These are phyloP conservation scores for Solanum phureja DNA, from an alignment of 257 asterid species.

Conservation along the genomic window DNA sequence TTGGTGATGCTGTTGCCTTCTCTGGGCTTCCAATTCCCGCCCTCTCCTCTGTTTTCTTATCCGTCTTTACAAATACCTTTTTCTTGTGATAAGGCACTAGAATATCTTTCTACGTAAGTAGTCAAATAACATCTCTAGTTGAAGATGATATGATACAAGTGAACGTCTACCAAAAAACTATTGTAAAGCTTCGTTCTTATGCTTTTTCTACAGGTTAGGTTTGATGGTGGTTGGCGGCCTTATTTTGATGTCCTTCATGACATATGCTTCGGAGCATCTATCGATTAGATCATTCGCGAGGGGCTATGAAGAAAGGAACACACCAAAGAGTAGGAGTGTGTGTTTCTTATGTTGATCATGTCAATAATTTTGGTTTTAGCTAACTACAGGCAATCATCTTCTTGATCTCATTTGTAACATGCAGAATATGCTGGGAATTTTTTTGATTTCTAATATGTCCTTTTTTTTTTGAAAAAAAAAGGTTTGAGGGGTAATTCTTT, in stretches of 20 bases:
- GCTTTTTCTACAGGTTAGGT: constrained; percentile 51
- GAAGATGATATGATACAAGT: not conserved
- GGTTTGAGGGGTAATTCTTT: not conserved
- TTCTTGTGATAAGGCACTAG: not conserved
- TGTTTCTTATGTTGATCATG: constrained; percentile 40
- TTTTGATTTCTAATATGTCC: not conserved
- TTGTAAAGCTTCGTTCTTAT: not conserved
- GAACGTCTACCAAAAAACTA: not conserved
- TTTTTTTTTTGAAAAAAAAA: not conserved
- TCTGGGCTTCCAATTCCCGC: not conserved
- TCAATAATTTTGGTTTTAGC: constrained; percentile 8
- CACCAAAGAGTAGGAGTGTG: constrained; percentile 35
- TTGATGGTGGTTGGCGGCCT: constrained; percentile 67
- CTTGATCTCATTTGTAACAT: not conserved
- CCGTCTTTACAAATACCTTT: not conserved
- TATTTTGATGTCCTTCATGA: constrained; percentile 63
- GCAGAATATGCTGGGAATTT: not conserved
- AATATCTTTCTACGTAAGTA: not conserved
- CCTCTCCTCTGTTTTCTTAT: not conserved
- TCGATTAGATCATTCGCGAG: constrained; percentile 50
- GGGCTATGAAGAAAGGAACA: constrained; percentile 67
- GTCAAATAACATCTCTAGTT: not conserved
- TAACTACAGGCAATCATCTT: constrained; percentile 1
- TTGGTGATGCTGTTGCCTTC: not conserved
- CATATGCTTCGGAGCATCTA: constrained; percentile 74